Conservation (phyloP, 139 green algal genomes). For the Nannochloris sp. region DNA sequence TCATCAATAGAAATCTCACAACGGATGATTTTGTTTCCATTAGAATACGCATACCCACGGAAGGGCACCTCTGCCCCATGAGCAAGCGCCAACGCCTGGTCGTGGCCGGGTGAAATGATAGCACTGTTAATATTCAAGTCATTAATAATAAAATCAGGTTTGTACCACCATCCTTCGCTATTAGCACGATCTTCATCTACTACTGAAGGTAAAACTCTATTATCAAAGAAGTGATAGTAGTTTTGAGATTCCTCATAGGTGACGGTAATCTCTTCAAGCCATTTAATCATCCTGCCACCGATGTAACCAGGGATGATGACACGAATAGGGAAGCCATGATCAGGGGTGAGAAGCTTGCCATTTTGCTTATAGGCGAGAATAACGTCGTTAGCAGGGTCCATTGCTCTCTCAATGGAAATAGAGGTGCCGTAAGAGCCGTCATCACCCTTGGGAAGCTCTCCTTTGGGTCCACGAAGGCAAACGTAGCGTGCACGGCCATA, state of each 20-base stretch:
- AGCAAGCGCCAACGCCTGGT: slow-evolving; percentile 72
- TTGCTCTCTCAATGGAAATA: slow-evolving; percentile 41
- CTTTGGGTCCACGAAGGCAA: slow-evolving; percentile 64
- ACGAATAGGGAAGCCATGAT: slow-evolving; percentile 72
- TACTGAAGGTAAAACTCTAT: slow-evolving; percentile 88
- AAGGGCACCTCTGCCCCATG: slow-evolving; percentile 42
- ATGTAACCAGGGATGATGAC: slow-evolving; percentile 79
- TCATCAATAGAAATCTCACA: slow-evolving; percentile 88
- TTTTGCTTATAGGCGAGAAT: slow-evolving; percentile 74
- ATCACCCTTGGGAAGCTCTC: slow-evolving; percentile 75
- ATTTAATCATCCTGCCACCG: slow-evolving; percentile 53
- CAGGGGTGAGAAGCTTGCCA: slow-evolving; percentile 50
- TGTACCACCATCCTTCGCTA: slow-evolving; percentile 91
- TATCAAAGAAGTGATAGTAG: slow-evolving; percentile 98
- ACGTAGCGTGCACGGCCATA: slow-evolving; percentile 43
- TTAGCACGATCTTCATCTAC: slow-evolving; percentile 85
- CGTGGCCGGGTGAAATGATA: slow-evolving; percentile 77
- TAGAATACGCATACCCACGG: slow-evolving; percentile 81
- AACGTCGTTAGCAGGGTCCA: slow-evolving; percentile 63
- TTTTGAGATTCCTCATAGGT: slow-evolving; percentile 66
- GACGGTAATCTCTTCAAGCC: slow-evolving; percentile 78
- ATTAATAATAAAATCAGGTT: slow-evolving; percentile 98
- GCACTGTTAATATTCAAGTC: slow-evolving; percentile 96
- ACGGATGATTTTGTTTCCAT: slow-evolving; percentile 84
- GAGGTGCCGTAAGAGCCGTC: slow-evolving; percentile 56